Evolutionary conservation across 495 filamentous ascomycete species (phyloP), one percentile per base, ranked within the genome.

Genomic region (Penicillium nucicola): DNA sequence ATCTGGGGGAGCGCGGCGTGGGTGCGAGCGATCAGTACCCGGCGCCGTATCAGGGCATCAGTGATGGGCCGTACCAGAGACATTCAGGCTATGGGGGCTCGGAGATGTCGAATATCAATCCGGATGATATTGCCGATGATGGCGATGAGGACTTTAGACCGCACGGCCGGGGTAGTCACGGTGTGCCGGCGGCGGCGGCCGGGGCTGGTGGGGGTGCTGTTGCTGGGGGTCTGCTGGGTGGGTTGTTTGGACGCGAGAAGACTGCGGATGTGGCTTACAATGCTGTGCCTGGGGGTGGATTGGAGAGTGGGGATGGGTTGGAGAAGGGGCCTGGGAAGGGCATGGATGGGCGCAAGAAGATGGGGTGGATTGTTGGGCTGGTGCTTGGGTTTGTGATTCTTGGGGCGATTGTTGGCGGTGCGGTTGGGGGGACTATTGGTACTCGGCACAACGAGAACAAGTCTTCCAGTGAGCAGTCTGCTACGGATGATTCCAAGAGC

Each of bases 121-220:
- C 90, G 1, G 81, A 86, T 52, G 84, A 85, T 2, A 91, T 95
- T 45, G 83, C 78, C 3, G 90, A 96, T 58, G 90, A 95, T 58
- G 89, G 86, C 7, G 90, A 96, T 57, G 90, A 96, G 53, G 89
- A 85, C 4, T 77, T 90, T 40, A 64, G 48, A 48, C 68, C 56
- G 55, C 71, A 62, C 63, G 70, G 65, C 19, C 65, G 59, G 37
- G 65, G 68, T 44, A 66, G 68, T 44, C 42, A 40, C 4, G 66
- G 34, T 18, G 36, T 57, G 39, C 84, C 80, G 23, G 77, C 80
- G 23, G 70, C 57, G 20, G 72, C 70, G 12, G 74, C 61, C 15
- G 75, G 64, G 8, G 78, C 66, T 1, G 80, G 66, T 3, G 83
- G 73, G 30, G 85, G 77, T 7, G 81, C 81, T 10, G 71, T 81